Evolutionary conservation across 2,329 filamentous ascomycete genomes (phyloP).

Genomic region (Pyrenophora seminiperda): DNA sequence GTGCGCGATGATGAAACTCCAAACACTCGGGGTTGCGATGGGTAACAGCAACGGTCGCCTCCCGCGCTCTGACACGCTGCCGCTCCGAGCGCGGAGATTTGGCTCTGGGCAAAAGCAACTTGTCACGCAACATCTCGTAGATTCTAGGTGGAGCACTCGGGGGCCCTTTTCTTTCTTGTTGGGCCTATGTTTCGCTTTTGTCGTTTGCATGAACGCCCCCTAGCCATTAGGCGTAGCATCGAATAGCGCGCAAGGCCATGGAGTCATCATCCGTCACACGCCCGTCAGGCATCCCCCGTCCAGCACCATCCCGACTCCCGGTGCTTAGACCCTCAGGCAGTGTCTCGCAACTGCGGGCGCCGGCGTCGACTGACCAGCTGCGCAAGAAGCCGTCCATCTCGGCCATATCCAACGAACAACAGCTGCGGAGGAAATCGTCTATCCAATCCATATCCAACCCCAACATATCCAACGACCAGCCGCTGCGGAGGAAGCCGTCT

Average conservation of each 20-base stretch:
- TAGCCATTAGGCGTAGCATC: constrained; percentile 5
- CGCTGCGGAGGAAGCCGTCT: constrained; percentile 43
- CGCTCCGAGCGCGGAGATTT: constrained; percentile 19
- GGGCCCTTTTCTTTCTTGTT: constrained; percentile 12
- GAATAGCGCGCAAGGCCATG: constrained; percentile 34
- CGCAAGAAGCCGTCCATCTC: constrained; percentile 41
- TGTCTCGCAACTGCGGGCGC: constrained; percentile 50
- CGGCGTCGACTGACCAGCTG: constrained; percentile 53
- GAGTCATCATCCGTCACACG: constrained; percentile 40
- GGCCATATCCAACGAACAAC: constrained; percentile 36
- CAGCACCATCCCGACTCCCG: constrained; percentile 58
- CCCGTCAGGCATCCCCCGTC: constrained; percentile 54
- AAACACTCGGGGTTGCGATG: constrained; percentile 12
- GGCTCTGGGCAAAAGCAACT: constrained; percentile 6
- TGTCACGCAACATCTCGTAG: constrained; percentile 2
- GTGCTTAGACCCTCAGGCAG: constrained; percentile 50
- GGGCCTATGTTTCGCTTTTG: constrained; percentile 11
- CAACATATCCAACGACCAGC: constrained; percentile 30
- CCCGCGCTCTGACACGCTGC: constrained; percentile 16
- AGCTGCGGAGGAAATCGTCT: constrained; percentile 43
- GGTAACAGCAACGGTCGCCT: constrained; percentile 22
- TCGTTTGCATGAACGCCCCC: constrained; percentile 11
- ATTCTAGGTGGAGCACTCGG: not conserved
- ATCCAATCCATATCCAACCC: constrained; percentile 32
- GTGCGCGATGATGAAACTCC: constrained; percentile 8